Conservation (phyloP, 2,329 filamentous ascomycete genomes). For the Beauveria scarabaeidicola region DNA sequence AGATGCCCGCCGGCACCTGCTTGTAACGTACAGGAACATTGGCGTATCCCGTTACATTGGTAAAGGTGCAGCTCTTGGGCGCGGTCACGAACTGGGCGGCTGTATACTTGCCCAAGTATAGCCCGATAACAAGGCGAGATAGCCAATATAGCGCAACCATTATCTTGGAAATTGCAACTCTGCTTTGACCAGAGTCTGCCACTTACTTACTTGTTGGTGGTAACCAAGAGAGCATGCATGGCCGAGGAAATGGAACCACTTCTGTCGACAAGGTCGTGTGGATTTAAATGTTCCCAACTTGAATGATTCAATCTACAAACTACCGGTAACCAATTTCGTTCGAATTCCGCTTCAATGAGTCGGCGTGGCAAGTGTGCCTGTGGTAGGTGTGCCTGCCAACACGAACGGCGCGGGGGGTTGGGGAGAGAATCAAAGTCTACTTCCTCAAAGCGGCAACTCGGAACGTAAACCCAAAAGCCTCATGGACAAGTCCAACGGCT, state of each 20-base stretch:
- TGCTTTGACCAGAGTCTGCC: too few relatives aligned
- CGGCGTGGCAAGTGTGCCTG: too few relatives aligned
- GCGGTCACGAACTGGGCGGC: conserved; percentile 18
- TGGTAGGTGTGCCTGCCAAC: too few relatives aligned
- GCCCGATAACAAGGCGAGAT: not conserved
- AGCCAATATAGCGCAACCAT: not conserved
- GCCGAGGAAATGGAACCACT: too few relatives aligned
- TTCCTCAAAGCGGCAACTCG: not conserved
- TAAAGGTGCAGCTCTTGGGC: conserved; percentile 11
- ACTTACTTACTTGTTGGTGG: too few relatives aligned
- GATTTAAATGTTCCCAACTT: too few relatives aligned
- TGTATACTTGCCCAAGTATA: not conserved
- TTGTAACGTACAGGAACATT: conserved; percentile 16
- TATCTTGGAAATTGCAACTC: not conserved
- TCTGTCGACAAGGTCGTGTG: too few relatives aligned
- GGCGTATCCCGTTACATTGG: conserved; percentile 14
- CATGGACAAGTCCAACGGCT: not conserved
- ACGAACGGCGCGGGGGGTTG: too few relatives aligned
- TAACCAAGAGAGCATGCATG: too few relatives aligned
- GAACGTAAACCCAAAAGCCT: not conserved
- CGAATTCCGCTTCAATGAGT: too few relatives aligned
- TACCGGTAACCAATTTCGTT: too few relatives aligned
- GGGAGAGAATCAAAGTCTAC: not conserved
- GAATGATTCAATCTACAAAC: too few relatives aligned
- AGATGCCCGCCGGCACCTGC: conserved; percentile 31